Base-by-base conservation (phyloP, 2,329 filamentous ascomycete species). In the Clathrospora elynae region DNA sequence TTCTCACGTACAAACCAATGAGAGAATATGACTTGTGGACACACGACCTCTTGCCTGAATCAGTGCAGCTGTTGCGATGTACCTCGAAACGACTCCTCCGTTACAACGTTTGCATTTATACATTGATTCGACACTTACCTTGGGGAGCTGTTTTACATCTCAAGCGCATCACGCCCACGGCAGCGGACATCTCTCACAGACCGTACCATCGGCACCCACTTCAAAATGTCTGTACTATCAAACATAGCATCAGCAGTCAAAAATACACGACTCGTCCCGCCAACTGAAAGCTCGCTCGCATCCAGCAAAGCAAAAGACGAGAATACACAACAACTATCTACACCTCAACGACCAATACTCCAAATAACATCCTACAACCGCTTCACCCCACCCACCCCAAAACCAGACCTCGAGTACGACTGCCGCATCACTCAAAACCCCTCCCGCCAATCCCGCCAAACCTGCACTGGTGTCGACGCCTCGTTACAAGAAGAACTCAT, bases 321-420 rank as follows among this genome's bases (percentile, higher is more conserved):
- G 6, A 11, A n/a, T 11, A 2, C 12, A 17, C 32, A 22, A 19
- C 14, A 18, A 5, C 4, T 25, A 18, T 16, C 20, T 13, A 11
- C 4, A 20, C n/a, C n/a, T n/a, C 40, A 40, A 22, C 40, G 31
- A 30, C 41, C 46, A 18, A 22, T 40, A 1, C 42, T 49, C 3
- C 41, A 45, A 4, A 45, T 49, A 20, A 45, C 31, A 4, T 49
- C 46, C 11, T 45, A 49, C 9, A 19, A 49, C 28, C 46, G 46
- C n/a, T 33, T 41, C 31, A 36, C 31, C 1, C 36, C 46, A n/a
- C 36, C 33, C 10, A 26, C 10, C 2, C 46, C 46, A 0, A 37
- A 16, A 3, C 46, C 46, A 5, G 46, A 49, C 4, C 16, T 49
- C 2, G 35, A 49, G 30, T 49, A 49, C 32, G 46, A 49, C 23